These are phyloP conservation scores for Madurella mycetomatis DNA, from an alignment of 2,329 filamentous ascomycete species.

Conservation along the genomic window DNA sequence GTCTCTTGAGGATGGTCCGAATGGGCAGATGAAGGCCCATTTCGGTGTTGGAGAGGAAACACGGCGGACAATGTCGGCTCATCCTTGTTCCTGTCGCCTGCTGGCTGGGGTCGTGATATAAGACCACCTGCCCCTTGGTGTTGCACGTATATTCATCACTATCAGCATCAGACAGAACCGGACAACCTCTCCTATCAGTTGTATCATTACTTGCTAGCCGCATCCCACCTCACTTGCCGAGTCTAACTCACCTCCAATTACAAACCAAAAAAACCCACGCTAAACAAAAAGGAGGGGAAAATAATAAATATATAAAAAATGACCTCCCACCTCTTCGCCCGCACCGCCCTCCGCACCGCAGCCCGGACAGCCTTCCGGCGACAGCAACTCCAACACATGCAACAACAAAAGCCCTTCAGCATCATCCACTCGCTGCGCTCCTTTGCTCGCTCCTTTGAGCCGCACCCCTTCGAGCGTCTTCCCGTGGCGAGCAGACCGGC, in stretches of 20 bases:
- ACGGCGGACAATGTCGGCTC: not conserved
- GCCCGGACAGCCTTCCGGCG: constrained; percentile 26
- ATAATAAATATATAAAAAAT: too few relatives aligned
- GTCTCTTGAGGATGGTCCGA: not conserved
- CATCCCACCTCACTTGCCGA: constrained; percentile 1
- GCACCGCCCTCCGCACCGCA: constrained; percentile 32
- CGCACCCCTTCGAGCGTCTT: constrained; percentile 36
- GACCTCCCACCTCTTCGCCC: constrained; percentile 28
- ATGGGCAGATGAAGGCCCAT: not conserved
- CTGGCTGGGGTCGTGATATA: too few relatives aligned
- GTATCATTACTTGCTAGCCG: too few relatives aligned
- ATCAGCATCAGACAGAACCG: too few relatives aligned
- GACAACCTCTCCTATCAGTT: too few relatives aligned
- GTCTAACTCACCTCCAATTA: constrained; percentile 2
- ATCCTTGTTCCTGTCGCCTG: too few relatives aligned
- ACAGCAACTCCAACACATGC: constrained; percentile 26
- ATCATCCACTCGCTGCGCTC: constrained; percentile 33
- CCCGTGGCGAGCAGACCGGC: constrained; percentile 28
- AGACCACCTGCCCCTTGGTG: too few relatives aligned
- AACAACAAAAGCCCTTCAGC: constrained; percentile 28
- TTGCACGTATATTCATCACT: too few relatives aligned
- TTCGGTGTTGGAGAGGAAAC: not conserved
- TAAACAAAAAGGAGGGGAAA: too few relatives aligned
- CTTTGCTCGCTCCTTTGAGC: constrained; percentile 36
- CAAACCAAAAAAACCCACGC: too few relatives aligned